phyloP scores from a whole-genome alignment of 495 filamentous ascomycete genomes.

The Glarea lozoyensis region DNA sequence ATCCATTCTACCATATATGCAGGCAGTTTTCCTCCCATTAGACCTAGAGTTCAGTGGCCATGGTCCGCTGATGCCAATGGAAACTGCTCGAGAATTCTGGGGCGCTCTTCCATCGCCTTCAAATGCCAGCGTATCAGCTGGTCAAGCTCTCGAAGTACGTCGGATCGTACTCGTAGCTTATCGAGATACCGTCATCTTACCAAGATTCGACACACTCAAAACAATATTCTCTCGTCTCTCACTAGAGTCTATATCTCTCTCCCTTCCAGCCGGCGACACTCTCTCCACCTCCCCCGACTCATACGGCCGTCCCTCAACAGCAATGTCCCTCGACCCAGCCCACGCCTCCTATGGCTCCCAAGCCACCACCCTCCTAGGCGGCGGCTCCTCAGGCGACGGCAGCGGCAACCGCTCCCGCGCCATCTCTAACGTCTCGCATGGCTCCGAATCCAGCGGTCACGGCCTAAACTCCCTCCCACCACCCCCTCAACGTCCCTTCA shows the following conservation, averaged over 20 bases:
- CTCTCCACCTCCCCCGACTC: slow-evolving; percentile 21
- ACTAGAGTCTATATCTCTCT: slow-evolving; percentile 44
- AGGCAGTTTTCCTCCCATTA: slow-evolving; percentile 90
- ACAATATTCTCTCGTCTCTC: slow-evolving; percentile 84
- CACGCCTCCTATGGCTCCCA: slow-evolving; percentile 68
- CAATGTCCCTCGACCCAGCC: slow-evolving; percentile 61
- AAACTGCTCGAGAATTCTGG: slow-evolving; percentile 86
- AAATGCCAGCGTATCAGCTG: slow-evolving; percentile 21
- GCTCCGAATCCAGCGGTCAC: slow-evolving; percentile 34
- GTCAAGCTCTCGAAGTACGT: slow-evolving; percentile 66
- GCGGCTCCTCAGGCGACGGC: slow-evolving; percentile 37
- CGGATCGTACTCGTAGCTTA: slow-evolving; percentile 83
- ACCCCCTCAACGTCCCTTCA: slow-evolving; percentile 43
- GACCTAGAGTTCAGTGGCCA: slow-evolving; percentile 88
- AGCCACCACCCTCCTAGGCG: slow-evolving; percentile 58
- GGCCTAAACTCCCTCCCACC: slow-evolving; percentile 9
- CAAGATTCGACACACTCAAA: slow-evolving; percentile 76
- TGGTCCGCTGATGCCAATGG: slow-evolving; percentile 63
- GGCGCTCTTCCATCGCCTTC: slow-evolving; percentile 35
- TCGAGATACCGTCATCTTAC: slow-evolving; percentile 79
- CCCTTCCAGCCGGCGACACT: slow-evolving; percentile 7
- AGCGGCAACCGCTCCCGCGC: slow-evolving; percentile 53
- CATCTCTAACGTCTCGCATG: slow-evolving; percentile 79
- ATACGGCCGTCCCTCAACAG: slow-evolving; percentile 51
- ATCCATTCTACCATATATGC: slow-evolving; percentile 83